Evolutionary conservation across 1,284 basidiomycete species (phyloP).

Genomic region (Trametes pubescens): DNA sequence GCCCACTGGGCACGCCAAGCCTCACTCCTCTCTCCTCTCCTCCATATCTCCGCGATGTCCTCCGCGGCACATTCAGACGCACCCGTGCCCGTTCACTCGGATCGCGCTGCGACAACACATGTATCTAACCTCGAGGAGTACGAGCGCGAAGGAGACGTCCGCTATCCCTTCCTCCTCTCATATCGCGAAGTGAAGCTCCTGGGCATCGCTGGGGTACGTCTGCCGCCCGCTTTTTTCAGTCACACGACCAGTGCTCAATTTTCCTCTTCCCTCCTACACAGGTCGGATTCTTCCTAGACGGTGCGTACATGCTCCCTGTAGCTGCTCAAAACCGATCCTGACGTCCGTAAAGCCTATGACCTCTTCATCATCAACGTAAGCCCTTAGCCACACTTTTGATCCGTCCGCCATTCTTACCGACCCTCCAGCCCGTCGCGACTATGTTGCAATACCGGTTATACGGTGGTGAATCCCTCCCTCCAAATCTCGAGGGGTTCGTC

Average conservation of each 20-base stretch:
- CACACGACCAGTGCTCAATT: constrained; percentile 24
- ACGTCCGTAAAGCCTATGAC: constrained; percentile 63
- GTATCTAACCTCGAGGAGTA: constrained; percentile 53
- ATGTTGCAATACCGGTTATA: constrained; percentile 82
- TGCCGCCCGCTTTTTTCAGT: constrained; percentile 3
- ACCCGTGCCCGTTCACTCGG: constrained; percentile 13
- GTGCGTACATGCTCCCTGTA: constrained; percentile 45
- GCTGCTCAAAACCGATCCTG: background rate
- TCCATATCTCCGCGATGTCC: constrained; percentile 16
- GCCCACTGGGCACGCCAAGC: background rate
- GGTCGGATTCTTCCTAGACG: constrained; percentile 78
- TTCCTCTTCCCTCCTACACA: constrained; percentile 32
- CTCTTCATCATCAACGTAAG: constrained; percentile 79
- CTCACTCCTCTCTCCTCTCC: constrained; percentile 8
- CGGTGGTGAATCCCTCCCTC: constrained; percentile 58
- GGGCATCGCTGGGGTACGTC: constrained; percentile 65
- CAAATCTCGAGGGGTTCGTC: constrained; percentile 67
- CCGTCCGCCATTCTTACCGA: background rate
- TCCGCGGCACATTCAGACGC: constrained; percentile 3
- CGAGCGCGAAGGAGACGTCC: constrained; percentile 51
- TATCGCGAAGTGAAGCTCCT: constrained; percentile 62
- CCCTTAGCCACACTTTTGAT: constrained; percentile 1
- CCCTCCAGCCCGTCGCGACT: constrained; percentile 67
- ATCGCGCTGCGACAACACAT: constrained; percentile 15
- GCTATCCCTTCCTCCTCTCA: constrained; percentile 56